Conservation (phyloP, 129 eudicot species). For the Heracleum sosnowskyi region DNA sequence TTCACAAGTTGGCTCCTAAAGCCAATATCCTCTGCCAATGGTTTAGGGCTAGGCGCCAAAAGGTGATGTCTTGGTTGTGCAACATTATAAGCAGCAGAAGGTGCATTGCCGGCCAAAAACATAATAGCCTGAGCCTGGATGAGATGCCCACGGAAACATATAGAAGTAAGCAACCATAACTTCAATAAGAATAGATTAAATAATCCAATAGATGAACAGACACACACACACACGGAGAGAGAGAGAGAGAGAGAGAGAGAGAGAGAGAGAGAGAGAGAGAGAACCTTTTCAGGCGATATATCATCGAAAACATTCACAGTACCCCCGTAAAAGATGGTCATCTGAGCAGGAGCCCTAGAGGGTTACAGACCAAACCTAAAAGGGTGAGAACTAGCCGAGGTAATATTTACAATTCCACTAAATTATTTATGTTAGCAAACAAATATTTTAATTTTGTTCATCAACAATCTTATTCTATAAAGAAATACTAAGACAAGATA, state of each 20-base stretch:
- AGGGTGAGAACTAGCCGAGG: neutral
- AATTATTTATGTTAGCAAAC: too few species aligned
- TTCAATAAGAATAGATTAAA: neutral
- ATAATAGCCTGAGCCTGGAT: conserved; percentile 72
- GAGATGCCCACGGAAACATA: neutral
- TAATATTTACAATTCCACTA: neutral
- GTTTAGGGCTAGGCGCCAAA: conserved; percentile 27
- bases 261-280: neutral
- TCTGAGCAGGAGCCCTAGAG: conserved; percentile 39
- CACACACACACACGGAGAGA: neutral
- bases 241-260: conserved; percentile 4
- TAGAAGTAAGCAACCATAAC: neutral
- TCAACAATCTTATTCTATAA: neutral
- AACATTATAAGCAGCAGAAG: conserved; percentile 18
- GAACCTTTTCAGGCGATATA: conserved; percentile 72
- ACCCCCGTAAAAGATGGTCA: conserved; percentile 76
- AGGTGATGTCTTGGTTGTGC: conserved; percentile 32
- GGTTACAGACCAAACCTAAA: conserved; percentile 35
- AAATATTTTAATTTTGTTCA: neutral
- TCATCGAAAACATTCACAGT: conserved; percentile 53
- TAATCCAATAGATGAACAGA: neutral
- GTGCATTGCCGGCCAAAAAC: conserved; percentile 49
- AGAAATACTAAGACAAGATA: neutral
- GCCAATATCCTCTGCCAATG: conserved; percentile 21
- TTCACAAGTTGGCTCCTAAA: conserved; percentile 31